A percentile compares a stretch with the other conserved stretches of the same genome.
Evolutionary conservation across 2,329 filamentous ascomycete genomes (phyloP).

Genomic region (Colletotrichum aenigma): DNA sequence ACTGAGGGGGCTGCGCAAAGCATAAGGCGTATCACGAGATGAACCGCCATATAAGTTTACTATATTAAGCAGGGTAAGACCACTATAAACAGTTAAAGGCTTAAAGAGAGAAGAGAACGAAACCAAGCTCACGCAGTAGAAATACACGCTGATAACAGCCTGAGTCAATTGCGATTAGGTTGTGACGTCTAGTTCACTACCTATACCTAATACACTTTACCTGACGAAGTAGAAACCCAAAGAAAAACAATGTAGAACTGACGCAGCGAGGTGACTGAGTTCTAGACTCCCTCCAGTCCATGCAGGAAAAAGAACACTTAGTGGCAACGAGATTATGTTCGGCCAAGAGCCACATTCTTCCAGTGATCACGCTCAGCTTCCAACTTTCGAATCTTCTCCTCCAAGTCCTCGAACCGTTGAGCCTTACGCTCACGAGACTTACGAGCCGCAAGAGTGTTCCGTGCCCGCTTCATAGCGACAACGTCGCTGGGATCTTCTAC

Average conservation of each 20-base stretch:
- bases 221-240: not conserved
- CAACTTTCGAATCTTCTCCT: constrained; percentile 74
- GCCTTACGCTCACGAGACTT: constrained; percentile 91
- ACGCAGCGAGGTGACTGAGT: not conserved
- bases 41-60: too few species aligned
- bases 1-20: too few species aligned
- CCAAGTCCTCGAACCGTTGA: constrained; percentile 74
- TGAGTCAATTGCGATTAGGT: too few species aligned
- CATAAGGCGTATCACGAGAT: too few species aligned
- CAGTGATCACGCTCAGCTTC: constrained; percentile 70
- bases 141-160: too few species aligned
- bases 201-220: not conserved
- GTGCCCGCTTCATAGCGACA: constrained; percentile 88
- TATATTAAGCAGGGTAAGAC: too few species aligned
- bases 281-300: not conserved
- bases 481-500: constrained; percentile 76
- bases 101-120: too few species aligned
- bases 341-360: constrained; percentile 58
- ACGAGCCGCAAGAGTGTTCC: constrained; percentile 89
- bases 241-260: not conserved
- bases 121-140: too few species aligned
- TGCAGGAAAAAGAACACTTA: not conserved
- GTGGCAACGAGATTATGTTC: not conserved
- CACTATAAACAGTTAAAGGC: too few species aligned
- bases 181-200: too few species aligned